Evolutionary conservation across 1,284 basidiomycete species (phyloP), one percentile per base, ranked within the genome.

Genomic region (Rhodotorula sp.): DNA sequence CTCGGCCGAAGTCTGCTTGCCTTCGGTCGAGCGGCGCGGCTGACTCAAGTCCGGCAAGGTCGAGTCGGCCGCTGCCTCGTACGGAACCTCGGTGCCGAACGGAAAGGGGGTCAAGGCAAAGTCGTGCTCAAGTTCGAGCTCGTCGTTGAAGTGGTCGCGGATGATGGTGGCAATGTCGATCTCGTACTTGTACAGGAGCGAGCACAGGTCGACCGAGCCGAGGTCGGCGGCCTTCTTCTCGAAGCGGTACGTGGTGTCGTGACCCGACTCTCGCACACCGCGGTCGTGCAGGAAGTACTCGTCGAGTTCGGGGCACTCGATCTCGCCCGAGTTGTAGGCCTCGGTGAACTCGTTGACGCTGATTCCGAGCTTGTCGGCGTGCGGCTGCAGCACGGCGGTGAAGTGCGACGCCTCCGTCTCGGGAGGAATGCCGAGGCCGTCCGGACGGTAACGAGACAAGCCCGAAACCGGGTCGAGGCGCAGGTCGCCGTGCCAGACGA

Each of bases 381-480:
- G 98, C 7, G 95, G 95, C 80, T 97, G 92, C 60, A 99, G 87
- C 78, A 99, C 90, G 81, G 97, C 93, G 3, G 94, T 98, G 81
- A 99, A 99, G 83, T 99, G 95, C 15, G 90, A 91, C 3, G 97
- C 94, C 82, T 99, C 95, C 0, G 95, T 99, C 85, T 99, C 95
- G 1, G 95, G 97, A 23, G 78, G 78, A 64, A 99, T 97, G 62
- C 95, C 95, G 7, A 93, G 81, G n/a, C 97, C 95, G 72, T 90
- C 91, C 7, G 95, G 95, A 43, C 94, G 88, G 83, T 89, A 99
- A 61, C 95, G 89, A 1, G 93, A 95, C 19, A 99, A 86, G 50
- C 95, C 95, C 8, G 93, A 93, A 82, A 91, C 92, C 48, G 89
- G 88, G 81, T 99, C 94, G 77, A 97, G 90, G 38, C 95, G 89